phyloP scores from a whole-genome alignment of 1,284 basidiomycete genomes.

The Phaffia rhodozyma region DNA sequence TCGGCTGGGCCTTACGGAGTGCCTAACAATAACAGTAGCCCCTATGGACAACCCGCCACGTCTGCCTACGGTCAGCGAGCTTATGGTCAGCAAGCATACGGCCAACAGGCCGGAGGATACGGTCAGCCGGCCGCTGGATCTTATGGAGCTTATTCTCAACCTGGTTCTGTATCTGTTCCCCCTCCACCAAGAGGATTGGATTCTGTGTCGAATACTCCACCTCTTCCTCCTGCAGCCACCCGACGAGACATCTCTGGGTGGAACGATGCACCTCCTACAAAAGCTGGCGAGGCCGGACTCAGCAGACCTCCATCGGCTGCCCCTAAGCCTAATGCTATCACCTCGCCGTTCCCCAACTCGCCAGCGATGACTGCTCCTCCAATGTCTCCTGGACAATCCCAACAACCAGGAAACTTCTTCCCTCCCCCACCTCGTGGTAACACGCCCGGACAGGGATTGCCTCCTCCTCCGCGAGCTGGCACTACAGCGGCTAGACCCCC shows the following conservation, averaged over 20 bases:
- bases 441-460: constrained; percentile 20
- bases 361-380: constrained; percentile 27
- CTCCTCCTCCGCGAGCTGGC: constrained; percentile 31
- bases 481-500: constrained; percentile 29
- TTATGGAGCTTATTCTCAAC: constrained; percentile 2
- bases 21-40: constrained; percentile 11
- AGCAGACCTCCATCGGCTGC: constrained; percentile 42
- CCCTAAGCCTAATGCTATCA: constrained; percentile 58
- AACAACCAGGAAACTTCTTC: constrained; percentile 16
- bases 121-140: constrained; percentile 23
- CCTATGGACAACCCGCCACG: constrained; percentile 9
- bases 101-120: not conserved
- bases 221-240: constrained; percentile 32
- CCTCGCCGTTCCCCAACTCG: constrained; percentile 75
- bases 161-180: constrained; percentile 21
- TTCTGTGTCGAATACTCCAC: constrained; percentile 34
- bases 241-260: constrained; percentile 61
- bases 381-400: constrained; percentile 26
- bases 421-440: constrained; percentile 9
- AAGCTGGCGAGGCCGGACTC: constrained; percentile 41
- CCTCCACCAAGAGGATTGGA: constrained; percentile 29
- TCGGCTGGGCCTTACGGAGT: constrained; percentile 8
- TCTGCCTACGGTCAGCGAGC: not conserved
- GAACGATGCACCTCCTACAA: constrained; percentile 69
- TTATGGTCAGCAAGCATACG: constrained; percentile 13